These are phyloP conservation scores for Lycium ferocissimum DNA, from an alignment of 257 asterid genomes.

Conservation along the genomic window DNA sequence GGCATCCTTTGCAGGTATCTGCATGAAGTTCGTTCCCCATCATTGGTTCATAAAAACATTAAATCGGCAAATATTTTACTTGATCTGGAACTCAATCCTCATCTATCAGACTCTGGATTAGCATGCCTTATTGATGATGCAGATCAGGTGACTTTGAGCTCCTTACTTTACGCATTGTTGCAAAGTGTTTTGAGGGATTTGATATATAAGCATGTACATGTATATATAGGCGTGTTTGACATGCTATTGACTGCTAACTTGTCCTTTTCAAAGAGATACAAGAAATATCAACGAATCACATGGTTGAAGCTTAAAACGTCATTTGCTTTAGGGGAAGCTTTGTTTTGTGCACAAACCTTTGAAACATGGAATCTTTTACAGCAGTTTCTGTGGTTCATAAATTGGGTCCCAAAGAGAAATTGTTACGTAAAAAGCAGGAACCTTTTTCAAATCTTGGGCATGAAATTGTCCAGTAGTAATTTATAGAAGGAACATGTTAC, in stretches of 20 bases:
- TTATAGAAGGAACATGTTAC: not conserved
- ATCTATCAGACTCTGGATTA: slow-evolving; percentile 90
- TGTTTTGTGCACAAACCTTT: not conserved
- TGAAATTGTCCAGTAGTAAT: not conserved
- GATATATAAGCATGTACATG: not conserved
- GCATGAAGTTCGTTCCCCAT: slow-evolving; percentile 95
- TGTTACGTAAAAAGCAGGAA: not conserved
- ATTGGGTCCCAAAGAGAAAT: not conserved
- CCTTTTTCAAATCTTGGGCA: not conserved
- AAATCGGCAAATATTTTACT: slow-evolving; percentile 89
- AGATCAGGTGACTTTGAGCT: slow-evolving; percentile 65
- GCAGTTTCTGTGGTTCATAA: not conserved
- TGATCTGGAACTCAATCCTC: slow-evolving; percentile 90
- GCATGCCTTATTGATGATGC: slow-evolving; percentile 76
- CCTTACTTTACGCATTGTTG: not conserved
- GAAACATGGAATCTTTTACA: not conserved
- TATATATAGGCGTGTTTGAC: not conserved
- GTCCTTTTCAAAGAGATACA: not conserved
- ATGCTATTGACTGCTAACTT: not conserved
- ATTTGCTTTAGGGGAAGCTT: slow-evolving; percentile 17
- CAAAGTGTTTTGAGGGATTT: not conserved
- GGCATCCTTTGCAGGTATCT: slow-evolving; percentile 67
- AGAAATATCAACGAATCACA: not conserved
- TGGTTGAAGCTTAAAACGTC: not conserved
- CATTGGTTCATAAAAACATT: slow-evolving; percentile 81